Evolutionary conservation across 2,329 filamentous ascomycete species (phyloP).

Genomic region (Shiraia bambusicola): DNA sequence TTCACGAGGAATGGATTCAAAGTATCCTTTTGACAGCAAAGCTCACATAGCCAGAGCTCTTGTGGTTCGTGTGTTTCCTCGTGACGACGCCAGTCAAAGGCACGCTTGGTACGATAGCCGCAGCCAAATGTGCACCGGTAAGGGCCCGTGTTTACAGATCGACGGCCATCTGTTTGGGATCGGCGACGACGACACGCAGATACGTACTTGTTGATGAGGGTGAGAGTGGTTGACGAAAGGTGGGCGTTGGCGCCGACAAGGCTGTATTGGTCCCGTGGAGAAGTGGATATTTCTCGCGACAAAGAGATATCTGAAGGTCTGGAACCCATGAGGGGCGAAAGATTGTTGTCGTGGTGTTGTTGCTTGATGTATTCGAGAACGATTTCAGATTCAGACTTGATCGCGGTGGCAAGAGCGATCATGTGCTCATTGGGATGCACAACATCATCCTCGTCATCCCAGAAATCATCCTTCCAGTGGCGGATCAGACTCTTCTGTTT

Average conservation of each 20-base stretch:
- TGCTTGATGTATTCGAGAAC: constrained; percentile 17
- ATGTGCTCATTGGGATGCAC: constrained; percentile 7
- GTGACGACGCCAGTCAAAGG: constrained; percentile 31
- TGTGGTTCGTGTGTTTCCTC: constrained; percentile 34
- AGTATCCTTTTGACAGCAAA: constrained; percentile 11
- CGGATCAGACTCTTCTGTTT: constrained; percentile 19
- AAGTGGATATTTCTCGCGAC: no score
- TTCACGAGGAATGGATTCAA: constrained; percentile 21
- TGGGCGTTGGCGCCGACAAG: constrained; percentile 16
- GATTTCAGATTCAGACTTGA: constrained; percentile 9
- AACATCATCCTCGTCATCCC: neutral
- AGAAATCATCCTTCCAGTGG: constrained; percentile 16
- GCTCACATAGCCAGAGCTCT: constrained; percentile 25
- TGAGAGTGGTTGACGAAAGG: constrained; percentile 12
- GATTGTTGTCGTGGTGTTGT: constrained; percentile 3
- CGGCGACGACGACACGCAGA: constrained; percentile 16
- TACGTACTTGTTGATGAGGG: constrained; percentile 22
- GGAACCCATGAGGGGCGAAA: neutral
- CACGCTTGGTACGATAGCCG: constrained; percentile 26
- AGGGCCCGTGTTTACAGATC: constrained; percentile 23
- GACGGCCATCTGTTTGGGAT: constrained; percentile 21
- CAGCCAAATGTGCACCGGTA: constrained; percentile 27
- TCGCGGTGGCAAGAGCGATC: constrained; percentile 17
- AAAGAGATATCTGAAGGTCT: neutral
- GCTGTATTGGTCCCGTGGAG: no score